These are phyloP conservation scores for Tanozyma kutaoensis DNA, from an alignment of 805 yeast genomes.

Conservation along the genomic window DNA sequence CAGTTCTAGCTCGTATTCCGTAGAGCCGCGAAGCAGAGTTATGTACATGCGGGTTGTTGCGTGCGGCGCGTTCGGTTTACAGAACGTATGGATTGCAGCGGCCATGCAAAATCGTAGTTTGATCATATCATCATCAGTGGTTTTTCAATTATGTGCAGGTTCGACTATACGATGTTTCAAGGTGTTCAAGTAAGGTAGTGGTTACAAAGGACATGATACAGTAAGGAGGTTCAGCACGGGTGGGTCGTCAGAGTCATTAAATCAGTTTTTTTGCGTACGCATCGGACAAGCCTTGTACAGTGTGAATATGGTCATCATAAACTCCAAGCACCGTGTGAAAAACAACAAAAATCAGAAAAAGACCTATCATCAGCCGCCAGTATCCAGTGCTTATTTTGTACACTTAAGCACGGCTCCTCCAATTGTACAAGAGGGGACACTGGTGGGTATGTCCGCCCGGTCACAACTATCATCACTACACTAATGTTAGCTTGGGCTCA, in stretches of 20 bases:
- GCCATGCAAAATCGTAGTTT: too few species aligned
- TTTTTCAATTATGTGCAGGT: too few species aligned
- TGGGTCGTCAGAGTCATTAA: constrained; percentile 33
- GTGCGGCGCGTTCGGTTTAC: too few species aligned
- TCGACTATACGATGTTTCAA: too few species aligned
- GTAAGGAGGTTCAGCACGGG: too few species aligned
- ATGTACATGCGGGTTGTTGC: too few species aligned
- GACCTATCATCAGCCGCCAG: constrained; percentile 40
- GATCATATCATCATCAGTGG: too few species aligned
- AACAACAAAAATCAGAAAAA: constrained; percentile 9
- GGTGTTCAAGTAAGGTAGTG: too few species aligned
- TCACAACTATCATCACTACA: constrained; percentile 30
- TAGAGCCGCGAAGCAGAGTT: too few species aligned
- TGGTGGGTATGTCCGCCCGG: constrained; percentile 38
- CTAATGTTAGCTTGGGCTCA: constrained; percentile 1
- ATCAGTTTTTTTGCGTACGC: constrained; percentile 30
- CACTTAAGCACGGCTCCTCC: constrained; percentile 39
- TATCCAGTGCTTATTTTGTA: constrained; percentile 35
- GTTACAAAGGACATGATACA: too few species aligned
- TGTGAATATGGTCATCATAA: constrained; percentile 41
- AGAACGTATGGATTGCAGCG: too few species aligned
- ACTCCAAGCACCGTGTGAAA: constrained; percentile 5
- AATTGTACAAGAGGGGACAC: constrained; percentile 29
- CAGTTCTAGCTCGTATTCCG: too few species aligned
- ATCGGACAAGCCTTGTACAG: constrained; percentile 29